Base-by-base conservation (phyloP, 2,329 filamentous ascomycete genomes). In the Xylariales sp. region DNA sequence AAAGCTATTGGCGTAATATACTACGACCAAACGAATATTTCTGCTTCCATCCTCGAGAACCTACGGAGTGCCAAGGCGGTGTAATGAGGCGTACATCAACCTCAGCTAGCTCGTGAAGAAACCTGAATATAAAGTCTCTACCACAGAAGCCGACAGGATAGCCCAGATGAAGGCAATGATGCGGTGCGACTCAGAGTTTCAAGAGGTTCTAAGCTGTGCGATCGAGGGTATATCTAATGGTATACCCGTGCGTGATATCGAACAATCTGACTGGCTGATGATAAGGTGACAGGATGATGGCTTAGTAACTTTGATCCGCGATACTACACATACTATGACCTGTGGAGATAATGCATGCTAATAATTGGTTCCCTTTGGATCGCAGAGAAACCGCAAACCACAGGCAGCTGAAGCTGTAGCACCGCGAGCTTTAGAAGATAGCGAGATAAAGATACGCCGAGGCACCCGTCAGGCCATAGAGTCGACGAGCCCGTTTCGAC, bases 401-500 rank as follows among this genome's bases (percentile, higher is more conserved):
- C 18, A 59, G 67, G 28, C 53, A 63, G 41, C 36, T 67, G 6
- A 56, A 41, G 39, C 12, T 48, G 23, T 63, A 49, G 58, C 14
- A 60, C n/a, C 30, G 8, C 18, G 66, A 59, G 30, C 8, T 4
- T 10, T 69, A 1, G 63, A 30, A 16, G 67, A 60, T 32, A 61
- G 39, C 56, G 67, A 69, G 49, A 18, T 9, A 0, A 60, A 67
- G 49, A 63, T 67, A 55, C 53, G 55, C 18, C 34, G 49, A 14
- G 52, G 67, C 18, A 63, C 50, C 14, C 39, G 14, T 41, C 39
- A 12, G 3, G 67, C 60, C n/a, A 6, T 43, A 61, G 12, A 64
- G 67, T 53, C 57, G 63, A 23, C 63, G 66, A n/a, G 67, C 67
- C 28, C 66, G 58, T 48, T n/a, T 69, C 14, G 63, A 66, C 52